Conservation (phyloP, 768 basidiomycete species). For the Lenzites betulinus region DNA sequence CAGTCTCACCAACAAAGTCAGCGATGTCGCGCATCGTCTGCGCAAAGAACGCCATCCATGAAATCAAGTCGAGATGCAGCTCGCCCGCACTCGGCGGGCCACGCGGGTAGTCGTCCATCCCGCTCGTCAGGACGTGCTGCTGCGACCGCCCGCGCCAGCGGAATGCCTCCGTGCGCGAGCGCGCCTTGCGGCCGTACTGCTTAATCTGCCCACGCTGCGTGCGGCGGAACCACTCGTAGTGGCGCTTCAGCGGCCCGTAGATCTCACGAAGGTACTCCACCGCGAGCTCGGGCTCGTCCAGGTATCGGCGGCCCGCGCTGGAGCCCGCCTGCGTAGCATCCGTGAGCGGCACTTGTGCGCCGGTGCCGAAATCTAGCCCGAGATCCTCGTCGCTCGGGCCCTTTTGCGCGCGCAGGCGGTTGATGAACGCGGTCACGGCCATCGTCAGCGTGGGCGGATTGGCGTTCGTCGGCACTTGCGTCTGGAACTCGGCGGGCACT, state of each 20-base stretch:
- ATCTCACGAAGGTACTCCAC: slow-evolving; percentile 74
- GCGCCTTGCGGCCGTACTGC: slow-evolving; percentile 80
- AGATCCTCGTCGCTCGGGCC: slow-evolving; percentile 63
- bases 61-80: slow-evolving; percentile 89
- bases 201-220: slow-evolving; percentile 95
- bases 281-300: slow-evolving; percentile 63
- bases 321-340: slow-evolving; percentile 5
- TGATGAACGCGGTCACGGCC: slow-evolving; percentile 90
- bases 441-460: slow-evolving; percentile 95
- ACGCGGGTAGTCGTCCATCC: slow-evolving; percentile 96
- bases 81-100: slow-evolving; percentile 89
- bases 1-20: slow-evolving; percentile 80
- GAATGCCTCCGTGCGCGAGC: slow-evolving; percentile 90
- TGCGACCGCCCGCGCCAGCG: slow-evolving; percentile 91
- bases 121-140: slow-evolving; percentile 87
- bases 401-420: slow-evolving; percentile 55
- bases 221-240: slow-evolving; percentile 95
- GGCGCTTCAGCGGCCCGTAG: slow-evolving; percentile 81
- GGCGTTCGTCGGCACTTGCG: slow-evolving; percentile 91
- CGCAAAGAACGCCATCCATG: slow-evolving; percentile 97
- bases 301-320: slow-evolving; percentile 40
- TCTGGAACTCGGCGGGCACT: slow-evolving; percentile 86
- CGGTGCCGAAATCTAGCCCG: slow-evolving; percentile 56
- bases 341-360: slow-evolving; percentile 52
- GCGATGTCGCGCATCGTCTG: slow-evolving; percentile 92